Percentiles rank a stretch among this genome's conserved stretches.
Evolutionary conservation across 2,329 filamentous ascomycete genomes (phyloP).

Genomic region (Exophiala xenobiotica): DNA sequence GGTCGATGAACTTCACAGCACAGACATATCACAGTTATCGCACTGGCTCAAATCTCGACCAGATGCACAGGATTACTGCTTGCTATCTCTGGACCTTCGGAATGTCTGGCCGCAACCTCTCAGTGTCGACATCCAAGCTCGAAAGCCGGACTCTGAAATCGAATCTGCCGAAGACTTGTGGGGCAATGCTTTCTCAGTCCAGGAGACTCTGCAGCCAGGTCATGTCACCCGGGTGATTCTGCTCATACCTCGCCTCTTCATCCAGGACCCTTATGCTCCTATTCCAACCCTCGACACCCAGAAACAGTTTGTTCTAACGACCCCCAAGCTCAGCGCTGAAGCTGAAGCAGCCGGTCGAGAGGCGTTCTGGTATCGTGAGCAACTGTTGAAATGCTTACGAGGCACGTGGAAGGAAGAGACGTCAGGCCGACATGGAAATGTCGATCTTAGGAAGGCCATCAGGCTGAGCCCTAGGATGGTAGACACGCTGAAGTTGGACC

Average conservation of each 20-base stretch:
- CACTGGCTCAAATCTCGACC: slow-evolving; percentile 13
- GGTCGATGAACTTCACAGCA: slow-evolving; percentile 1
- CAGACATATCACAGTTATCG: slow-evolving; percentile 6
- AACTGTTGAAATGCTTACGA: slow-evolving; percentile 67
- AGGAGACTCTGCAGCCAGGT: slow-evolving; percentile 55
- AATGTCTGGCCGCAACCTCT: slow-evolving; percentile 88
- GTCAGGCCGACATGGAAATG: slow-evolving; percentile 59
- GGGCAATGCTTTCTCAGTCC: slow-evolving; percentile 35
- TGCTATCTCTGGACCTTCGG: slow-evolving; percentile 78
- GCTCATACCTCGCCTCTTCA: slow-evolving; percentile 70
- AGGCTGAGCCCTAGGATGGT: slow-evolving; percentile 72
- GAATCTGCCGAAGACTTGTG: slow-evolving; percentile 4
- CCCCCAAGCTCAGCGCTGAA: slow-evolving; percentile 74
- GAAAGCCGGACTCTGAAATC: slow-evolving; percentile 31
- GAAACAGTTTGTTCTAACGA: slow-evolving; percentile 88
- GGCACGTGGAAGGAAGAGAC: slow-evolving; percentile 70
- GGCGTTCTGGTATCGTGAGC: slow-evolving; percentile 88
- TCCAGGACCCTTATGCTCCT: slow-evolving; percentile 72
- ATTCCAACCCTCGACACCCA: slow-evolving; percentile 79
- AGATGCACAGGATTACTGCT: slow-evolving; percentile 64
- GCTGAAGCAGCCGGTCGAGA: slow-evolving; percentile 75
- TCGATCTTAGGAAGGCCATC: slow-evolving; percentile 72
- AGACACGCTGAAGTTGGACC: slow-evolving; percentile 76
- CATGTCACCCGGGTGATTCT: slow-evolving; percentile 72
- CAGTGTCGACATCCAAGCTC: slow-evolving; percentile 59